Evolutionary conservation across 2,329 filamentous ascomycete species (phyloP).

Genomic region (Venturia pyrina): DNA sequence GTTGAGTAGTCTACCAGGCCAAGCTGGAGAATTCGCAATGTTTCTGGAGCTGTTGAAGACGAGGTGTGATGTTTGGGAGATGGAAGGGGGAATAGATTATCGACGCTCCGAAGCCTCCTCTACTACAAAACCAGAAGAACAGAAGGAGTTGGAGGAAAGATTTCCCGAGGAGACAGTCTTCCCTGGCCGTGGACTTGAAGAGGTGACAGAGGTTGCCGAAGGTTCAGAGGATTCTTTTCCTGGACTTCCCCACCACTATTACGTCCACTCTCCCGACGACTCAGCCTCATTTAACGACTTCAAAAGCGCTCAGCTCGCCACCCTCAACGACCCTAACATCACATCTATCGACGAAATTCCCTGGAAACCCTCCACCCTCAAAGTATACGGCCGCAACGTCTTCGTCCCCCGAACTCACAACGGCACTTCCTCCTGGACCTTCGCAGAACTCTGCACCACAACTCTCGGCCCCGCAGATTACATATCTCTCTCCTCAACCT

Average conservation of each 20-base stretch:
- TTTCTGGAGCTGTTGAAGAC: slow-evolving; percentile 70
- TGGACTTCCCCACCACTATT: background rate
- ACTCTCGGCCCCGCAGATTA: slow-evolving; percentile 72
- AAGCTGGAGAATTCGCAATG: slow-evolving; percentile 59
- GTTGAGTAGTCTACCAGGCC: slow-evolving; percentile 36
- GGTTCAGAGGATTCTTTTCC: background rate
- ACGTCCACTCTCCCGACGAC: background rate
- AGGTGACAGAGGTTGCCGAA: background rate
- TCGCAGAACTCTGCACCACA: slow-evolving; percentile 53
- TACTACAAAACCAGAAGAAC: slow-evolving; percentile 4
- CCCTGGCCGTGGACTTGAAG: background rate
- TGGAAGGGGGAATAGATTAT: slow-evolving; percentile 64
- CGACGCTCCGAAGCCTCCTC: slow-evolving; percentile 39
- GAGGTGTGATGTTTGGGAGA: slow-evolving; percentile 75
- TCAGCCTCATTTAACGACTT: background rate
- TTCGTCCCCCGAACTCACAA: slow-evolving; percentile 47
- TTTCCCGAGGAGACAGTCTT: background rate
- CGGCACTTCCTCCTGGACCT: slow-evolving; percentile 55
- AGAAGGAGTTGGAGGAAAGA: background rate
- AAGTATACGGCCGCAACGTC: slow-evolving; percentile 55
- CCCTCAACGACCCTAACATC: background rate
- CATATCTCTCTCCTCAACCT: slow-evolving; percentile 68
- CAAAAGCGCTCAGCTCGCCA: background rate
- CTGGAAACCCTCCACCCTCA: slow-evolving; percentile 38
- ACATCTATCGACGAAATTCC: slow-evolving; percentile 17